Evolutionary conservation across 2,329 filamentous ascomycete genomes (phyloP).

Genomic region (Stagonosporopsis vannaccii): DNA sequence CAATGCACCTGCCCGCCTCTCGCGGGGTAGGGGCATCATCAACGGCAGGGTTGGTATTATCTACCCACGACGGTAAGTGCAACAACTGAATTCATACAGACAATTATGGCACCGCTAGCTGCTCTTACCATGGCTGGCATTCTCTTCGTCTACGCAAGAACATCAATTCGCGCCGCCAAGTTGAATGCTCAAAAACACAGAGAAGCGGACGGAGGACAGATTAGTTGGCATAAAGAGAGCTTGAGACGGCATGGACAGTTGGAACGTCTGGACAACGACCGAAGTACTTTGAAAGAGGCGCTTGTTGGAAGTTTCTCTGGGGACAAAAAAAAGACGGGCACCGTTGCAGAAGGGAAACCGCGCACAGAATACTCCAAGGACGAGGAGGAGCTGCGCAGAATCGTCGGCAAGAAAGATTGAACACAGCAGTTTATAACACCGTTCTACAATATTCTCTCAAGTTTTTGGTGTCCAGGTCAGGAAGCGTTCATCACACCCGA

Average conservation of each 20-base stretch:
- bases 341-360: conserved; percentile 35
- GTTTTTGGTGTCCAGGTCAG: background rate
- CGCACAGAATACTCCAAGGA: conserved; percentile 44
- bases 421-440: background rate
- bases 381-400: conserved; percentile 49
- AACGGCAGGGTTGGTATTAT: conserved; percentile 42
- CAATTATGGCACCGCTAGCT: conserved; percentile 66
- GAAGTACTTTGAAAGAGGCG: conserved; percentile 42
- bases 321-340: conserved; percentile 38
- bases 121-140: conserved; percentile 68
- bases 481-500: background rate
- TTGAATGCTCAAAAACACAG: conserved; percentile 67
- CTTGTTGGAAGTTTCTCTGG: conserved; percentile 40
- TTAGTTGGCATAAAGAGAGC: conserved; percentile 62
- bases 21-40: conserved; percentile 42
- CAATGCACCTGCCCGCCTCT: conserved; percentile 39
- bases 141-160: conserved; percentile 68
- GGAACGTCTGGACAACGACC: conserved; percentile 53
- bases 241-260: conserved; percentile 60
- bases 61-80: background rate
- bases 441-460: background rate
- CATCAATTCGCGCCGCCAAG: conserved; percentile 71
- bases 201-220: conserved; percentile 64
- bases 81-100: conserved; percentile 44
- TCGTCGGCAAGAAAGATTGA: conserved; percentile 46